These are phyloP conservation scores for Fagus sylvatica DNA, from an alignment of 306 rosid species.

Conservation along the genomic window DNA sequence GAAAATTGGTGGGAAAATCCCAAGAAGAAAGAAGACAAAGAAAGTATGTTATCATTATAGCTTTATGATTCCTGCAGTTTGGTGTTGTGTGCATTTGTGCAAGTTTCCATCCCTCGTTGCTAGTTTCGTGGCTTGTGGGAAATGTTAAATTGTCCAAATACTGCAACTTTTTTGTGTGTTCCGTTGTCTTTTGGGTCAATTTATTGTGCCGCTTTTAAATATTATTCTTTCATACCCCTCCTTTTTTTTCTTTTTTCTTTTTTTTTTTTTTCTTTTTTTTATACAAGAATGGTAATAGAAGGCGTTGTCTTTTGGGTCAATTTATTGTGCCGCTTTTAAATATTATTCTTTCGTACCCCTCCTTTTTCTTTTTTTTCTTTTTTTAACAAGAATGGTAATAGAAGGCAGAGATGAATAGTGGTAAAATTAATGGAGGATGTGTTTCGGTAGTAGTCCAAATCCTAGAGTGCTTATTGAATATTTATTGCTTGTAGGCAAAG, in stretches of 20 bases:
- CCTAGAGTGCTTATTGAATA: too few species aligned
- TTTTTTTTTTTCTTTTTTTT: too few species aligned
- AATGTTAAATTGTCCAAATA: slow-evolving; percentile 29
- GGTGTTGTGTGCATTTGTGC: slow-evolving; percentile 34
- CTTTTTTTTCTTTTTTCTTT: too few species aligned
- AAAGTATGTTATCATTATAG: slow-evolving; percentile 54
- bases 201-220: slow-evolving; percentile 34
- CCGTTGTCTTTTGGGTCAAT: slow-evolving; percentile 30
- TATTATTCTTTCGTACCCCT: slow-evolving; percentile 31
- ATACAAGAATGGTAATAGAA: too few species aligned
- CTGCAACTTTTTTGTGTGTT: slow-evolving; percentile 35
- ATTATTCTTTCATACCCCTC: slow-evolving; percentile 29
- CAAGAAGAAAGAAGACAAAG: slow-evolving; percentile 48
- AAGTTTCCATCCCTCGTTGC: slow-evolving; percentile 25
- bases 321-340: slow-evolving; percentile 32
- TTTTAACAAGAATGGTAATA: too few species aligned
- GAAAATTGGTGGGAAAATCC: slow-evolving; percentile 40
- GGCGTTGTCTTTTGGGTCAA: slow-evolving; percentile 33
- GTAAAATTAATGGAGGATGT: too few species aligned
- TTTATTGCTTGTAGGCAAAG: too few species aligned
- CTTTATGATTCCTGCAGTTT: slow-evolving; percentile 52
- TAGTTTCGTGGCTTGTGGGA: slow-evolving; percentile 44
- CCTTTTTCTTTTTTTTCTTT: too few species aligned
- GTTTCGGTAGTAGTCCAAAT: too few species aligned
- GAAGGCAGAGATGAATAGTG: too few species aligned